phyloP scores from a whole-genome alignment of 148 eudicot genomes.

The Cornus controversa region DNA sequence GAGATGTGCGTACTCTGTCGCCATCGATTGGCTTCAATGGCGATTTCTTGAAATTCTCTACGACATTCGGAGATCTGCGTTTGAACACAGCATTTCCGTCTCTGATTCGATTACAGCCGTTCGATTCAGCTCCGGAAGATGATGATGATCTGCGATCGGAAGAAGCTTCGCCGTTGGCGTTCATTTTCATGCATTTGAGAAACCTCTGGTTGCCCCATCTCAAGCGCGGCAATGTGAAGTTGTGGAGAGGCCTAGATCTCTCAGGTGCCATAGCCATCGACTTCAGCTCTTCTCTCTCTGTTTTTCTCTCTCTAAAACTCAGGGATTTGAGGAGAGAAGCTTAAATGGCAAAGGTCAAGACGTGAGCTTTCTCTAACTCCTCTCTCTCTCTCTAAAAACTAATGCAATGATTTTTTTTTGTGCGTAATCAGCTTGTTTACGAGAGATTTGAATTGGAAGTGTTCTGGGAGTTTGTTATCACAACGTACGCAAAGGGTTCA shows the following conservation, averaged over 20 bases:
- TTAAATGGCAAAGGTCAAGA: background rate
- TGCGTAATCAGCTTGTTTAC: too few relatives aligned
- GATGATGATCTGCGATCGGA: constrained; percentile 7
- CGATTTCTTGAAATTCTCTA: background rate
- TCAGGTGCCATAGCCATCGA: constrained; percentile 3
- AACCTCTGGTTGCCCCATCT: constrained; percentile 28
- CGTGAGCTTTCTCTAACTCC: too few relatives aligned
- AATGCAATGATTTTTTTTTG: too few relatives aligned
- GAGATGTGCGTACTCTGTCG: too few relatives aligned
- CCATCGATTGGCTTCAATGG: background rate
- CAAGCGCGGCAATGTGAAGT: constrained; percentile 24
- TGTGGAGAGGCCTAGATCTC: constrained; percentile 25
- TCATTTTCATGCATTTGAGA: constrained; percentile 24
- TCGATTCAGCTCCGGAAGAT: background rate
- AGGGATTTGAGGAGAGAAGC: background rate
- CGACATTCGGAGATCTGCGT: background rate
- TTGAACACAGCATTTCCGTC: background rate
- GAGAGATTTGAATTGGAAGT: background rate
- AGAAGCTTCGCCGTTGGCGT: background rate
- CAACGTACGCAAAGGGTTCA: too few relatives aligned
- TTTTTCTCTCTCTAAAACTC: background rate
- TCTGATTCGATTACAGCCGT: background rate
- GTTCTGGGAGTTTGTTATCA: background rate
- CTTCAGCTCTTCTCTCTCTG: background rate
- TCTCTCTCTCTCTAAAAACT: too few relatives aligned